Conservation (phyloP, 2,329 filamentous ascomycete species). For the Penicillium brevicompactum region DNA sequence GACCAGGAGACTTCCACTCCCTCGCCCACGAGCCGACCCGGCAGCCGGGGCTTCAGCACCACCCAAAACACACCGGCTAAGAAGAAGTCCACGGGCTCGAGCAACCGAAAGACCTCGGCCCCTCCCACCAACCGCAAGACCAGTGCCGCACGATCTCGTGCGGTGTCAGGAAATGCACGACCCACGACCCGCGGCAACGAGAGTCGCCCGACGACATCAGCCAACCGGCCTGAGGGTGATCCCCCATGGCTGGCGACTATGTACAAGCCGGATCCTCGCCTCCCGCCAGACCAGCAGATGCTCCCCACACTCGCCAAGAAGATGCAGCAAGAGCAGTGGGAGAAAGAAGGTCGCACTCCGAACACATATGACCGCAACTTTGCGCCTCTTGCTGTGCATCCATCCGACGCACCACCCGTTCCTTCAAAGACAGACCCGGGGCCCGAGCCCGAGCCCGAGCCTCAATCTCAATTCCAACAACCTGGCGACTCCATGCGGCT, state of each 20-base stretch:
- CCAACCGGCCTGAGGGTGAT: slow-evolving; percentile 83
- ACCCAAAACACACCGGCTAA: slow-evolving; percentile 34
- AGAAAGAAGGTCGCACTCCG: slow-evolving; percentile 84
- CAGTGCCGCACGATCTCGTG: slow-evolving; percentile 37
- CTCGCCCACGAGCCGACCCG: slow-evolving; percentile 33
- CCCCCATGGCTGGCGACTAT: slow-evolving; percentile 93
- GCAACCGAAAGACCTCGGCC: slow-evolving; percentile 42
- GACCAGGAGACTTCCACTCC: slow-evolving; percentile 30
- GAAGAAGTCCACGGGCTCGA: slow-evolving; percentile 32
- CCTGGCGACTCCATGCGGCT: slow-evolving; percentile 8
- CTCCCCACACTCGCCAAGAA: slow-evolving; percentile 90
- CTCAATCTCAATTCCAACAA: slow-evolving; percentile 3
- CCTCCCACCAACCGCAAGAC: slow-evolving; percentile 44
- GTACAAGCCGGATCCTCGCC: slow-evolving; percentile 91
- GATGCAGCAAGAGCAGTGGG: slow-evolving; percentile 93
- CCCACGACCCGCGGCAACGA: slow-evolving; percentile 66
- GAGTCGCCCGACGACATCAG: slow-evolving; percentile 53
- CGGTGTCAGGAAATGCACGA: slow-evolving; percentile 45
- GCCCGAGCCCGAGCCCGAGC: neutral
- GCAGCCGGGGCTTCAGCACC: slow-evolving; percentile 32
- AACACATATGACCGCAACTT: slow-evolving; percentile 86
- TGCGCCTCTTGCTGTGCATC: slow-evolving; percentile 66
- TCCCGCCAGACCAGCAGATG: slow-evolving; percentile 93
- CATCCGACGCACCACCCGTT: slow-evolving; percentile 33
- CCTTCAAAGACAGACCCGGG: slow-evolving; percentile 13